Evolutionary conservation across 257 asterid genomes (phyloP).

Genomic region (Petrea volubilis): DNA sequence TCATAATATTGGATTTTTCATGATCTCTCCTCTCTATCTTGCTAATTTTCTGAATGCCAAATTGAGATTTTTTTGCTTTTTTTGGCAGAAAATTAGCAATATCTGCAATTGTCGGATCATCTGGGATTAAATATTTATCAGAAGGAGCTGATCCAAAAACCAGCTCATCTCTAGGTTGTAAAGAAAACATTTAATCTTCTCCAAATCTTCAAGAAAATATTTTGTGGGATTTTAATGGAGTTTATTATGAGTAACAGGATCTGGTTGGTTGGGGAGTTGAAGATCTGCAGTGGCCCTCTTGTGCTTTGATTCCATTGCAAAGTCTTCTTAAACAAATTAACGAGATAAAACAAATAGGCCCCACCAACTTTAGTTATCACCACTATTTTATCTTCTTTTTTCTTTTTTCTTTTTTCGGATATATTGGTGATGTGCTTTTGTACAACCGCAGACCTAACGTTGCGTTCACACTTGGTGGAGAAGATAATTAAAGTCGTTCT

Average conservation of each 20-base stretch:
- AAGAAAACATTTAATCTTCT: neutral
- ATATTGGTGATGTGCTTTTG: neutral
- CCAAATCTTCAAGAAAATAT: neutral
- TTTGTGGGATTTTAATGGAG: neutral
- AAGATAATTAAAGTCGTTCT: no score
- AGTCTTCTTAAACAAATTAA: no score
- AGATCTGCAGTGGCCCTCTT: neutral
- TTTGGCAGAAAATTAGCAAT: neutral
- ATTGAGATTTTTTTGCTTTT: no score
- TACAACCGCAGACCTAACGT: neutral
- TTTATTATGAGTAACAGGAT: neutral
- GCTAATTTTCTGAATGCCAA: no score
- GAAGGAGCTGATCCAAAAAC: slow-evolving; percentile 9
- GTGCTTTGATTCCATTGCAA: neutral
- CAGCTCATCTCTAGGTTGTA: neutral
- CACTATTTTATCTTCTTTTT: neutral
- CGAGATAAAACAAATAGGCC: neutral
- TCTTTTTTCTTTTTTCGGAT: neutral
- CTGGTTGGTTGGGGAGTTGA: neutral
- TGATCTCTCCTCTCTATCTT: no score
- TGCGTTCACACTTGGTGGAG: neutral
- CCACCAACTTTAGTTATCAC: neutral
- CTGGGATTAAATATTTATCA: neutral
- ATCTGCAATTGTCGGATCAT: neutral
- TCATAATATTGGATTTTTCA: no score